Conservation (phyloP, 225 moss, liverwort and hornwort genomes). For the Straminergon stramineum region DNA sequence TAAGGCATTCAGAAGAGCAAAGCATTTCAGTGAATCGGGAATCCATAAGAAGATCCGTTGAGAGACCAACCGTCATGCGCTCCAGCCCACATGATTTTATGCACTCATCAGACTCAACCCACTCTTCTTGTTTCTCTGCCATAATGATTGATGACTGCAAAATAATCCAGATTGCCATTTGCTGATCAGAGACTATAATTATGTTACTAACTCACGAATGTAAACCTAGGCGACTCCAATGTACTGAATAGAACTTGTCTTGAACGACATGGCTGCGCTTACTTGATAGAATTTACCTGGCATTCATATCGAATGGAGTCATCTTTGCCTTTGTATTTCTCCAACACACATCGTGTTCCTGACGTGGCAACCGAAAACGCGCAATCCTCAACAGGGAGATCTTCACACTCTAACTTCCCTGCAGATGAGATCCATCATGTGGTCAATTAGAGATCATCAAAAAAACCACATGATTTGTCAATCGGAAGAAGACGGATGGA, state of each 20-base stretch:
- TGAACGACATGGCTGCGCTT: background rate
- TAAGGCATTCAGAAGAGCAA: constrained; percentile 78
- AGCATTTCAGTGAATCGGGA: constrained; percentile 45
- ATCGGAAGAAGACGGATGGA: background rate
- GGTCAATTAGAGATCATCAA: background rate
- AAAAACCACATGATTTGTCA: background rate
- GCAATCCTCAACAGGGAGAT: constrained; percentile 70
- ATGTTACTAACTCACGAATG: background rate
- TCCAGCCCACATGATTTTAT: constrained; percentile 72
- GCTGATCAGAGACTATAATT: background rate
- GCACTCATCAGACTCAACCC: constrained; percentile 88
- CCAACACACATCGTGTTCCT: background rate
- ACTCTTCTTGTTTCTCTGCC: constrained; percentile 57
- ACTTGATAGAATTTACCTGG: background rate
- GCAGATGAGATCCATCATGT: background rate
- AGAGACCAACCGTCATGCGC: constrained; percentile 66
- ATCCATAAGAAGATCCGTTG: constrained; percentile 68
- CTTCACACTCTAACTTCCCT: constrained; percentile 83
- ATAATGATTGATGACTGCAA: constrained; percentile 73
- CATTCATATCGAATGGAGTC: background rate
- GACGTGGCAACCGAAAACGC: constrained; percentile 6
- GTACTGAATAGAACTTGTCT: background rate
- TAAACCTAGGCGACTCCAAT: background rate
- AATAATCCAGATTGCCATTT: background rate
- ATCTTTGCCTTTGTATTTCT: background rate